A percentile compares a stretch with the other conserved stretches of the same genome.
phyloP scores from a whole-genome alignment of 2,329 filamentous ascomycete genomes.

The Catunica adiposa region DNA sequence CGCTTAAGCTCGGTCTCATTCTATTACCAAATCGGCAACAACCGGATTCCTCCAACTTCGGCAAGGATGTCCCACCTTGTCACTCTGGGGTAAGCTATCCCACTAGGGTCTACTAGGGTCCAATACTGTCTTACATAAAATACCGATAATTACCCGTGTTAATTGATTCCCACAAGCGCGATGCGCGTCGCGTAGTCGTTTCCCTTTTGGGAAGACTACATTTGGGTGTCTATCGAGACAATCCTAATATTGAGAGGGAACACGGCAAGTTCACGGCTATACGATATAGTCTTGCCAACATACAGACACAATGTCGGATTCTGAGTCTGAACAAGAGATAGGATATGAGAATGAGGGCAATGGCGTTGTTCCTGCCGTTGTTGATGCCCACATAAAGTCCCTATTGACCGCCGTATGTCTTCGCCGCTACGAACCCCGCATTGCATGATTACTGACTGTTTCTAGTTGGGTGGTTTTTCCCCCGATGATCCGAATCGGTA shows the following conservation, averaged over 20 bases:
- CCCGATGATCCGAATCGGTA: conserved; percentile 68
- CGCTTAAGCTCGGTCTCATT: background rate
- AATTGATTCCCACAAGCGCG: conserved; percentile 15
- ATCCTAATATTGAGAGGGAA: too few relatives aligned
- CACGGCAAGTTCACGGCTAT: too few relatives aligned
- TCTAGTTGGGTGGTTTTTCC: conserved; percentile 68
- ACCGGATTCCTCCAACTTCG: too few relatives aligned
- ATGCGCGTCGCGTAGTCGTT: conserved; percentile 15
- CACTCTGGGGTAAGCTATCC: background rate
- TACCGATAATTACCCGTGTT: conserved; percentile 6
- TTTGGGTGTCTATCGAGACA: background rate
- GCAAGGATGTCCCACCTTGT: too few relatives aligned
- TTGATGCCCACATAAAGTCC: conserved; percentile 83
- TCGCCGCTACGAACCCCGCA: conserved; percentile 1
- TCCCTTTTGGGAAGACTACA: background rate
- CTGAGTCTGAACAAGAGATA: conserved; percentile 17
- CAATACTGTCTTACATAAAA: background rate
- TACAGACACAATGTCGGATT: background rate
- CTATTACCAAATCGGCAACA: background rate
- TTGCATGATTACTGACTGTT: conserved; percentile 16
- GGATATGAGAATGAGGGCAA: conserved; percentile 13
- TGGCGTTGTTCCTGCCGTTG: conserved; percentile 71
- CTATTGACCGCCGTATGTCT: conserved; percentile 70
- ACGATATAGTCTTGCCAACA: too few relatives aligned
- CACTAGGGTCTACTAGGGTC: background rate